A percentile compares a stretch with the other conserved stretches of the same genome.
These are phyloP conservation scores for Annulohypoxylon moriforme DNA, from an alignment of 495 filamentous ascomycete species.

Conservation along the genomic window DNA sequence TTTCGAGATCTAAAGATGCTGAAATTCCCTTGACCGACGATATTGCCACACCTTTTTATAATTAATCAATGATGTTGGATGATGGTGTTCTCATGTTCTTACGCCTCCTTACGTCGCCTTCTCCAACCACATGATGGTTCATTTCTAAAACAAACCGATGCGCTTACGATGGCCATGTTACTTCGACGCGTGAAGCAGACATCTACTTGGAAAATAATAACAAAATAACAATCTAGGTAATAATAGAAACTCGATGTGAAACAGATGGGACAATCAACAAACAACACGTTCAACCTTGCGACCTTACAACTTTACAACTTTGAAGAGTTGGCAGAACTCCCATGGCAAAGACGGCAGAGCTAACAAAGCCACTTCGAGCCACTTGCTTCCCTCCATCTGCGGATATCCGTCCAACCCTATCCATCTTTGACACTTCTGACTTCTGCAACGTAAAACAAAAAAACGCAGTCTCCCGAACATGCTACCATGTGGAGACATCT, in stretches of 20 bases:
- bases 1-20: not conserved
- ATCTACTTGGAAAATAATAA: conserved; percentile 1
- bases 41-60: conserved; percentile 25
- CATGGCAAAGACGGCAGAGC: not conserved
- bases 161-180: conserved; percentile 26
- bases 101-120: conserved; percentile 12
- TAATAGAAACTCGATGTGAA: conserved; percentile 38
- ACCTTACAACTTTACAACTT: conserved; percentile 1
- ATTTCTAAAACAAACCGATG: conserved; percentile 34
- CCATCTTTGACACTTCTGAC: conserved; percentile 10
- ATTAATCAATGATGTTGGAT: not conserved
- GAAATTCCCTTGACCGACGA: not conserved
- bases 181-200: conserved; percentile 19
- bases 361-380: conserved; percentile 3
- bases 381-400: conserved; percentile 25
- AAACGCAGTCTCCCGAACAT: conserved; percentile 31
- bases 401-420: conserved; percentile 43
- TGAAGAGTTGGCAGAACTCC: conserved; percentile 11
- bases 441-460: conserved; percentile 23
- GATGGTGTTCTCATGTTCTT: not conserved
- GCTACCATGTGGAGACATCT: conserved; percentile 38
- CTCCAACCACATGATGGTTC: conserved; percentile 24
- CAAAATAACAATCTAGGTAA: conserved; percentile 16
- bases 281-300: conserved; percentile 19
- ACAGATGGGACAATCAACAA: conserved; percentile 33